Percentiles rank a stretch among this genome's conserved stretches.
phyloP scores from a whole-genome alignment of 2,329 filamentous ascomycete species.

The Alternaria burnsii region DNA sequence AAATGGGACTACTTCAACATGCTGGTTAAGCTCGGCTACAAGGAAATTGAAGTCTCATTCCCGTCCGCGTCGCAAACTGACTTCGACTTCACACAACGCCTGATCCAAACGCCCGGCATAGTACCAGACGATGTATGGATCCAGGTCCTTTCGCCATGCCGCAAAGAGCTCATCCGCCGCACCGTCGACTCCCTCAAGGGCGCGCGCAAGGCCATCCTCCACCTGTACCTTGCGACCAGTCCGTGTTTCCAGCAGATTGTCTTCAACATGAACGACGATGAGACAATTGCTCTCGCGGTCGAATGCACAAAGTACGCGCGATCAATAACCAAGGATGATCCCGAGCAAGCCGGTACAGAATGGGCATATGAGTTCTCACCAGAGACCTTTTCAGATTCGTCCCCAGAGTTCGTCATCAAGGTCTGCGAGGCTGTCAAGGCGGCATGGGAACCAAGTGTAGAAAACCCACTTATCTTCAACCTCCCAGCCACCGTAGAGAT shows the following conservation, averaged over 20 bases:
- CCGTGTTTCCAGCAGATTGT: slow-evolving; percentile 93
- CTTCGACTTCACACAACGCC: slow-evolving; percentile 89
- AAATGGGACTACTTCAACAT: slow-evolving; percentile 96
- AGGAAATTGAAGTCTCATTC: slow-evolving; percentile 97
- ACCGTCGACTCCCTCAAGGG: slow-evolving; percentile 90
- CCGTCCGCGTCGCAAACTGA: slow-evolving; percentile 94
- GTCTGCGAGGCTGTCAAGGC: slow-evolving; percentile 93
- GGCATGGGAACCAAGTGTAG: slow-evolving; percentile 83
- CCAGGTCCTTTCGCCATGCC: slow-evolving; percentile 91
- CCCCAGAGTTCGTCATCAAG: slow-evolving; percentile 80
- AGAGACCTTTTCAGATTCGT: slow-evolving; percentile 90
- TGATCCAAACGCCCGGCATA: slow-evolving; percentile 84
- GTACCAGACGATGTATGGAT: slow-evolving; percentile 90
- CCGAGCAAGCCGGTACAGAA: slow-evolving; percentile 63
- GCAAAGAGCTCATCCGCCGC: slow-evolving; percentile 86
- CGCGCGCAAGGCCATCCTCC: slow-evolving; percentile 91
- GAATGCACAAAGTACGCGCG: slow-evolving; percentile 86
- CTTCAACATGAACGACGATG: slow-evolving; percentile 84
- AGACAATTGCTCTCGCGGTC: slow-evolving; percentile 82
- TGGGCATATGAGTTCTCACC: slow-evolving; percentile 88
- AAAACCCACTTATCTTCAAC: slow-evolving; percentile 93
- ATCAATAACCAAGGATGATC: slow-evolving; percentile 85
- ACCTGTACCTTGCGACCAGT: slow-evolving; percentile 95
- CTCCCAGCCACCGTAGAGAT: slow-evolving; percentile 95
- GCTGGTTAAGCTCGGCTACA: slow-evolving; percentile 91